These are phyloP conservation scores for Mortierella sp. DNA, from an alignment of 371 early-diverging fungal species.

Conservation along the genomic window DNA sequence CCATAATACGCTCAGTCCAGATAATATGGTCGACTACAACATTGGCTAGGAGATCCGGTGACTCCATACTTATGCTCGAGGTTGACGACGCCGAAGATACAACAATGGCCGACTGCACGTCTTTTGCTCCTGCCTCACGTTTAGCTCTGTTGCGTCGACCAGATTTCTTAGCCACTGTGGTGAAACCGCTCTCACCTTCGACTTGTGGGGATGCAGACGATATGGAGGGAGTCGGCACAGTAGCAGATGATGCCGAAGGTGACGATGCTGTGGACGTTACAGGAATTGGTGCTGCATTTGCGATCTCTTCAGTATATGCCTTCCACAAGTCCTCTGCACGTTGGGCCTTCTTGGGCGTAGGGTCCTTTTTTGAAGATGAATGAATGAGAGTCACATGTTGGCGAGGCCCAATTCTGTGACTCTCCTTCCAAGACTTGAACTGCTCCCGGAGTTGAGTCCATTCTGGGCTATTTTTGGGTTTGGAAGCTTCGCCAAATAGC, in stretches of 20 bases:
- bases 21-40: conserved; percentile 26
- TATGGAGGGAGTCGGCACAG: not conserved
- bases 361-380: conserved; percentile 13
- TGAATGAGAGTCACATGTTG: conserved; percentile 67
- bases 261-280: not conserved
- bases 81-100: not conserved
- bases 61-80: not conserved
- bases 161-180: conserved; percentile 8
- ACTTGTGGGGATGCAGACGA: not conserved
- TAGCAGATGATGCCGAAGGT: not conserved
- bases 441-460: conserved; percentile 15
- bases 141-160: not conserved
- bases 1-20: conserved; percentile 45
- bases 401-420: conserved; percentile 25
- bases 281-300: not conserved
- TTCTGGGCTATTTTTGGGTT: not conserved
- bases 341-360: conserved; percentile 11
- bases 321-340: conserved; percentile 39
- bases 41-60: conserved; percentile 11
- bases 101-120: not conserved
- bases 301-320: conserved; percentile 25
- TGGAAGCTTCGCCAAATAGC: conserved; percentile 21
- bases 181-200: not conserved
- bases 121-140: not conserved
- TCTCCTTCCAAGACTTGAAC: conserved; percentile 26